phyloP scores from a whole-genome alignment of 2,329 filamentous ascomycete species.

The Sclerotinia spermophila region DNA sequence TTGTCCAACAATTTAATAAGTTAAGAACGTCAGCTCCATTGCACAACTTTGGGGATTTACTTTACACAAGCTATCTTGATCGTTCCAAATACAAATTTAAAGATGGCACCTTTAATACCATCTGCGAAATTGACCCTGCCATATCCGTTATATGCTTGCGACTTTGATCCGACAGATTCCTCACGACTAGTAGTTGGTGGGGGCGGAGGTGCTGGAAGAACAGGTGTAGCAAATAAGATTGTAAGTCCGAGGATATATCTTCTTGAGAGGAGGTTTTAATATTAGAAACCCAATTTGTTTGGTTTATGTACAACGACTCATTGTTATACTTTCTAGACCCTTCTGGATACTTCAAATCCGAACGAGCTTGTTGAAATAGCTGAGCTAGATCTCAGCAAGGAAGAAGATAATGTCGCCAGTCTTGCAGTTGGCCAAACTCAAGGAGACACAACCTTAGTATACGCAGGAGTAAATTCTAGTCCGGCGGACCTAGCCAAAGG shows the following conservation, averaged over 20 bases:
- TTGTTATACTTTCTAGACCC: constrained; percentile 30
- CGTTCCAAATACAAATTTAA: background rate
- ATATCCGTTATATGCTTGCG: constrained; percentile 83
- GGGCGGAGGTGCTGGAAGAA: constrained; percentile 77
- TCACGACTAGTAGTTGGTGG: constrained; percentile 77
- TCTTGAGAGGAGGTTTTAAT: background rate
- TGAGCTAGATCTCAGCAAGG: constrained; percentile 73
- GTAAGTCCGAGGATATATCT: constrained; percentile 46
- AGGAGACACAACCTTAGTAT: constrained; percentile 53
- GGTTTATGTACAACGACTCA: background rate
- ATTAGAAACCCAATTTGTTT: background rate
- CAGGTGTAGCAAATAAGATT: constrained; percentile 83
- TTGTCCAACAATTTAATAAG: constrained; percentile 3
- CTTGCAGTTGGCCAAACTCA: constrained; percentile 65
- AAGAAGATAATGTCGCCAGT: constrained; percentile 87
- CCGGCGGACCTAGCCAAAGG: constrained; percentile 67
- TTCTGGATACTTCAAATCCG: constrained; percentile 35
- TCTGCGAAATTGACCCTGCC: constrained; percentile 50
- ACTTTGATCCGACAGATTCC: constrained; percentile 79
- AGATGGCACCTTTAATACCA: constrained; percentile 35
- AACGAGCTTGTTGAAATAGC: constrained; percentile 55
- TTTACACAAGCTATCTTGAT: background rate
- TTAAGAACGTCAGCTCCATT: background rate
- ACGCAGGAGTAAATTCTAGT: constrained; percentile 83
- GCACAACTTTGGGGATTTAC: background rate